Conservation (phyloP, 2,329 filamentous ascomycete species). For the Tympanopsis confertula region DNA sequence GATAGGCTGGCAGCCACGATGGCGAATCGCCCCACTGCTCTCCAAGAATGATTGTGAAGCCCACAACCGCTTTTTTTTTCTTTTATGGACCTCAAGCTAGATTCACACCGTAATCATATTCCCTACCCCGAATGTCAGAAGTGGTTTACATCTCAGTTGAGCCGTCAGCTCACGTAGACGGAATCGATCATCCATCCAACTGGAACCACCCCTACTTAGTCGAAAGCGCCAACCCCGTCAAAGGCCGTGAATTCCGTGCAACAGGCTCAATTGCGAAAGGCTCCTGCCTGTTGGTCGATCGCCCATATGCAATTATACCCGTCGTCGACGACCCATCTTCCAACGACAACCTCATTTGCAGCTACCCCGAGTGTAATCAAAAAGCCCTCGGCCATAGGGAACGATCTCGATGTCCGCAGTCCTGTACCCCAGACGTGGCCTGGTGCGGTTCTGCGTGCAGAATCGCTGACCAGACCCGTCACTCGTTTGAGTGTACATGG, state of each 20-base stretch:
- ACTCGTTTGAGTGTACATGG: conserved; percentile 5
- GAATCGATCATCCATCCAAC: no score
- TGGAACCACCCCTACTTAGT: conserved; percentile 3
- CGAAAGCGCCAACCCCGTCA: conserved; percentile 1
- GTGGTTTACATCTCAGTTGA: no score
- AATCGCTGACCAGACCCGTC: conserved; percentile 2
- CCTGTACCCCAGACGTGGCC: conserved; percentile 4
- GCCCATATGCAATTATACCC: conserved; percentile 6
- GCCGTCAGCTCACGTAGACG: no score
- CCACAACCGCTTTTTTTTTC: no score
- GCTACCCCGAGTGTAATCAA: conserved; percentile 3
- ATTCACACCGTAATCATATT: no score
- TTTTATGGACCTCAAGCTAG: no score
- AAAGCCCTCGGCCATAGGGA: not conserved
- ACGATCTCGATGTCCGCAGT: conserved; percentile 1
- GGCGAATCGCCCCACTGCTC: no score
- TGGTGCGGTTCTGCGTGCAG: conserved; percentile 5
- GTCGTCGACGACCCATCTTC: conserved; percentile 5
- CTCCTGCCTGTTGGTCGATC: conserved; percentile 4
- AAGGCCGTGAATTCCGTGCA: conserved; percentile 4
- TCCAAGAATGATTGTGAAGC: no score
- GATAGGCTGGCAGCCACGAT: no score
- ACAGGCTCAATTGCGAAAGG: conserved; percentile 2
- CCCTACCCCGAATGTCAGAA: no score
- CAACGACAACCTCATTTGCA: conserved; percentile 3